Evolutionary conservation across 2,329 filamentous ascomycete genomes (phyloP).

Genomic region (Lecanicillium sp.): DNA sequence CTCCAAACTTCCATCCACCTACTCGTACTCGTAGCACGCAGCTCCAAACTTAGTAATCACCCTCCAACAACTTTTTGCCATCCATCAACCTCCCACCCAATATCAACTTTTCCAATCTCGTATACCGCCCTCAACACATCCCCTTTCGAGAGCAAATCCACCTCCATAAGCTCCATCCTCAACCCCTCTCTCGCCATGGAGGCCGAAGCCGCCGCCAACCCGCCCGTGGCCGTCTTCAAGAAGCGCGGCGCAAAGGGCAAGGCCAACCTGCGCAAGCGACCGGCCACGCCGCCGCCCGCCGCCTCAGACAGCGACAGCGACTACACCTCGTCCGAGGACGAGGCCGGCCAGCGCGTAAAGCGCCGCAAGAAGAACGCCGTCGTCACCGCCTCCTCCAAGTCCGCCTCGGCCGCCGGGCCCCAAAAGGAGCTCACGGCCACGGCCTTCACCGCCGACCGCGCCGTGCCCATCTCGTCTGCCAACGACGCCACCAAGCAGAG

Average conservation of each 20-base stretch:
- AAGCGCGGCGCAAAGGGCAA: slow-evolving; percentile 73
- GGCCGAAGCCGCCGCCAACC: slow-evolving; percentile 21
- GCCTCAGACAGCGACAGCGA: slow-evolving; percentile 52
- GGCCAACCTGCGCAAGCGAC: slow-evolving; percentile 71
- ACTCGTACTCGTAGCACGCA: no score
- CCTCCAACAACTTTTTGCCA: no score
- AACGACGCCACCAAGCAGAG: slow-evolving; percentile 86
- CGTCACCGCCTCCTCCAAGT: slow-evolving; percentile 57
- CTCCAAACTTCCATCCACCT: no score
- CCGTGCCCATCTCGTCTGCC: slow-evolving; percentile 52
- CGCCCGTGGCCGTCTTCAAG: slow-evolving; percentile 68
- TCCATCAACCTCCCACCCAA: no score
- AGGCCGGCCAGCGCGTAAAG: slow-evolving; percentile 71
- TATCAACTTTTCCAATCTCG: no score
- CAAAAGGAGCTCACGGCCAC: slow-evolving; percentile 38
- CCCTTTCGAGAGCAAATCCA: background rate
- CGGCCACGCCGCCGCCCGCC: slow-evolving; percentile 67
- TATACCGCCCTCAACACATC: no score
- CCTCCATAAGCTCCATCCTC: slow-evolving; percentile 1
- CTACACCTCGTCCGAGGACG: slow-evolving; percentile 69
- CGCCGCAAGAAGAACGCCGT: slow-evolving; percentile 61
- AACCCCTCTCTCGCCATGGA: slow-evolving; percentile 6
- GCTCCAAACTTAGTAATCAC: no score
- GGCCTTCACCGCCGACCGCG: slow-evolving; percentile 53
- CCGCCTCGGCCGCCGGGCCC: slow-evolving; percentile 20